Evolutionary conservation across 108 stramenopile species (phyloP), one percentile per base, ranked within the genome.

Genomic region (Nitzschia putrida): DNA sequence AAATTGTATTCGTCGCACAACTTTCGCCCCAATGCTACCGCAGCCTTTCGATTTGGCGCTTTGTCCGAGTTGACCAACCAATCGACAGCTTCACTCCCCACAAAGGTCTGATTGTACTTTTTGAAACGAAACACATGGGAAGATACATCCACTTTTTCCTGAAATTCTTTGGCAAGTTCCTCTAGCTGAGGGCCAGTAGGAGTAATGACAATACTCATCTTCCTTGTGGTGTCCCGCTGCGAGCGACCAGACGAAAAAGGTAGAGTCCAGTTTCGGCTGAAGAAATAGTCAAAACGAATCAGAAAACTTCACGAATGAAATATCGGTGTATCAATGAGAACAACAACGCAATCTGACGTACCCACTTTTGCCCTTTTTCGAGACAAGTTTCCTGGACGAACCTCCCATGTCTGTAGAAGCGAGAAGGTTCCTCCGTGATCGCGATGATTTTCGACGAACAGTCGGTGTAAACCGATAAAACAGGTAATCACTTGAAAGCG

Each of bases 11-110:
- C 76, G 3, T 66, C 56, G 18, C 61, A 64, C 50, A 91, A 44
- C 10, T 61, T 57, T 14, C 78, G 72, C 23, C 87, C 83, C 23
- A 91, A 71, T 13, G 59, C 59, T 3, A 91, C 81, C 22, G 87
- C 90, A 56, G 87, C 85, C 10, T 60, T 53, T 9, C 88, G 55
- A 40, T 58, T 57, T 13, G 47, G 38, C 6, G 80, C 87, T 41
- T 77, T 49, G 2, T 55, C 54, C 13, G 68, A 53, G 29, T 74
- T 23, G 16, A 91, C 74, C 58, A 91, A 34, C 41, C 61, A 88
- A 25, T 82, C 72, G 6, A 91, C 80, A 16, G 70, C 72, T 24
- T 85, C 80, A 34, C 25, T 41, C 0, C 83, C 87, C 12, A 88
- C 49, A 42, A 88, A 88, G 25, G 58, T 76, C 38, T 54, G 18